phyloP scores from a whole-genome alignment of 2,329 filamentous ascomycete genomes.

The Davidsoniella neocaledoniae region DNA sequence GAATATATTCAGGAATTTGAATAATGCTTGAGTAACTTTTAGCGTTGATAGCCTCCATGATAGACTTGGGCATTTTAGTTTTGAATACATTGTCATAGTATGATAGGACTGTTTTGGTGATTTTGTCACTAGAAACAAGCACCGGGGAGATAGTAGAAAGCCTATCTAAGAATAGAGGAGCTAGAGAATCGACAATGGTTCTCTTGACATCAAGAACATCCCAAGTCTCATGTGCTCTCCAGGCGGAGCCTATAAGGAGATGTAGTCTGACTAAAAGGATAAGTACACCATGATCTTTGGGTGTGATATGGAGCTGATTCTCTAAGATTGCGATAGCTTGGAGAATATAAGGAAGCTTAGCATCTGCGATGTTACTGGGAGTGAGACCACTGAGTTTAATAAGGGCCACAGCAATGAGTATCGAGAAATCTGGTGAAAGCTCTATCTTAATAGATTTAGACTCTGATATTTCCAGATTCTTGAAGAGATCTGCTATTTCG shows the following conservation, averaged over 20 bases:
- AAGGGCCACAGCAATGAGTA: conserved; percentile 10
- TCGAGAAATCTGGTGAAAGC: conserved; percentile 12
- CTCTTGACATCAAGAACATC: conserved; percentile 36
- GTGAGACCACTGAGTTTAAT: conserved; percentile 7
- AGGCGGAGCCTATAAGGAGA: conserved; percentile 31
- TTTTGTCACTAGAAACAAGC: conserved; percentile 19
- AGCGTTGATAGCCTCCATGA: conserved; percentile 31
- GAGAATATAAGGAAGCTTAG: conserved; percentile 21
- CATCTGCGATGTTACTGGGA: not conserved
- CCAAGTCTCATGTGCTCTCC: conserved; percentile 32
- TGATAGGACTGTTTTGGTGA: conserved; percentile 18
- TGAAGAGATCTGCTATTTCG: conserved; percentile 5
- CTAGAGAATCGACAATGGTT: conserved; percentile 39
- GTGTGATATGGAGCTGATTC: conserved; percentile 27
- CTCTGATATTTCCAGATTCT: conserved; percentile 4
- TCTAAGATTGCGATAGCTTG: conserved; percentile 35
- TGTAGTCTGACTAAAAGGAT: conserved; percentile 36
- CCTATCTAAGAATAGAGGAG: conserved; percentile 37
- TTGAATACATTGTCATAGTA: conserved; percentile 29
- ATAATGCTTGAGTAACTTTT: conserved; percentile 35
- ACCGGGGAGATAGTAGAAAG: conserved; percentile 33
- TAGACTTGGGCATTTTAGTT: conserved; percentile 28
- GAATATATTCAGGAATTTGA: conserved; percentile 28
- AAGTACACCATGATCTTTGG: conserved; percentile 29
- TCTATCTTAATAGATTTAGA: conserved; percentile 9